Base-by-base conservation (phyloP, 768 basidiomycete genomes). In the Rhodotorula taiwanensis region DNA sequence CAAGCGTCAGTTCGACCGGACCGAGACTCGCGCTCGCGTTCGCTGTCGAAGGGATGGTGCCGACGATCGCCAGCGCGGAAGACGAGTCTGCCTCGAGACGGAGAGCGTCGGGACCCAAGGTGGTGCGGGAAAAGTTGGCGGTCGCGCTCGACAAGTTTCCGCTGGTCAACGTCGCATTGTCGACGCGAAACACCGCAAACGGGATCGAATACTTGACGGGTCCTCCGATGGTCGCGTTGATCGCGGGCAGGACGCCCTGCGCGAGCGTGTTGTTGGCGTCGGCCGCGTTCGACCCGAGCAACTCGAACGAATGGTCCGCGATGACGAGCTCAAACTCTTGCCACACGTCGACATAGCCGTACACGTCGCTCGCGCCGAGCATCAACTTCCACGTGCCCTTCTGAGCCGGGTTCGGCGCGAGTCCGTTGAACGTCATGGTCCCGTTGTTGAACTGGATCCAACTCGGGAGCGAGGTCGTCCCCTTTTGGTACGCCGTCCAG, bases 371-470 rank as follows among this genome's bases (percentile, higher is more conserved):
- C 8, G 81, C 88, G 70, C 82, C 80, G 28, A 95, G 76, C 34
- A 78, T 75, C 31, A 93, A 77, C 14, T 81, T 72, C 60, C 86
- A 74, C 11, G 76, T 73, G 33, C 75, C 74, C 10, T 16, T 9
- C 36, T 39, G 36, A 16, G 36, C 36, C 4, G 36, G 42, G 21
- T 16, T 18, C 3, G 92, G 93, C 6, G 85, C 81, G 27, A 87
- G 80, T 15, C 93, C 93, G 66, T 86, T 81, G 55, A 95, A 82
- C 4, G 91, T 91, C 59, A 87, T 76, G 21, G 81, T 81, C 25
- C 78, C 69, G 18, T 83, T 73, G 75, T 89, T 80, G 76, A 89
- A 98, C 16, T 58, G 63, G 74, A 94, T 79, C 87, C 89, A 95
- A 14, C 76, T 66, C 1, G 91, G 92, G 33, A 90, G 78, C 9